Conservation (phyloP, 768 basidiomycete genomes). For the Serendipita sp. region DNA sequence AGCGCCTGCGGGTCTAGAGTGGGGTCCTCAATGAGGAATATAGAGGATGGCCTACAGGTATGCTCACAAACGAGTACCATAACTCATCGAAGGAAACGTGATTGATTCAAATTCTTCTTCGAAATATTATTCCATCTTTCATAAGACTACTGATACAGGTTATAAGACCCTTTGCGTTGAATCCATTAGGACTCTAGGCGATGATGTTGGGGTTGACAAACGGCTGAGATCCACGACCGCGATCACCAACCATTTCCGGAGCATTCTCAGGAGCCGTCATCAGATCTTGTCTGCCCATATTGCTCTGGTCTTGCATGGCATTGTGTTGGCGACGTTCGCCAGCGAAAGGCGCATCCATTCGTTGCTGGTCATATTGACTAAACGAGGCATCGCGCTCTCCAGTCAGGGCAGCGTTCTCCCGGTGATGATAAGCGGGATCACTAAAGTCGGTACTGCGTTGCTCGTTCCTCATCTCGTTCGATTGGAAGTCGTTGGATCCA, state of each 20-base stretch:
- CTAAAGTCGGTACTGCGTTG: neutral
- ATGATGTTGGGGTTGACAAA: neutral
- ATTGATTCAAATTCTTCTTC: too few relatives aligned
- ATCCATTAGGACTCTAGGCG: neutral
- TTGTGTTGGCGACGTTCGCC: neutral
- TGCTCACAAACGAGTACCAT: too few relatives aligned
- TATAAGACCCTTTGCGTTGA: too few relatives aligned
- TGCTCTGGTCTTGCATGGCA: neutral
- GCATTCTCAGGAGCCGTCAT: neutral
- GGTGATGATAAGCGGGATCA: neutral
- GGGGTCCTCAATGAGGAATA: constrained; percentile 7
- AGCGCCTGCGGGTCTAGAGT: constrained; percentile 19
- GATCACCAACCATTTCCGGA: neutral
- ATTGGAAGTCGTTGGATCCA: neutral
- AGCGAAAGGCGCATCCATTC: too few relatives aligned
- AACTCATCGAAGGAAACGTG: too few relatives aligned
- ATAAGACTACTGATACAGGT: too few relatives aligned
- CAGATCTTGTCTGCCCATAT: neutral
- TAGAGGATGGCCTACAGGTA: too few relatives aligned
- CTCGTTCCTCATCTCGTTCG: neutral
- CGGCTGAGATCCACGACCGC: neutral
- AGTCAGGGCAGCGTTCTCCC: neutral
- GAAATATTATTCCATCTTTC: too few relatives aligned
- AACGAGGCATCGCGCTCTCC: neutral
- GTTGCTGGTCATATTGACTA: neutral